A percentile compares a stretch with the other conserved stretches of the same genome.
These are phyloP conservation scores for Collybiopsis luxurians DNA, from an alignment of 768 basidiomycete genomes.

Conservation along the genomic window DNA sequence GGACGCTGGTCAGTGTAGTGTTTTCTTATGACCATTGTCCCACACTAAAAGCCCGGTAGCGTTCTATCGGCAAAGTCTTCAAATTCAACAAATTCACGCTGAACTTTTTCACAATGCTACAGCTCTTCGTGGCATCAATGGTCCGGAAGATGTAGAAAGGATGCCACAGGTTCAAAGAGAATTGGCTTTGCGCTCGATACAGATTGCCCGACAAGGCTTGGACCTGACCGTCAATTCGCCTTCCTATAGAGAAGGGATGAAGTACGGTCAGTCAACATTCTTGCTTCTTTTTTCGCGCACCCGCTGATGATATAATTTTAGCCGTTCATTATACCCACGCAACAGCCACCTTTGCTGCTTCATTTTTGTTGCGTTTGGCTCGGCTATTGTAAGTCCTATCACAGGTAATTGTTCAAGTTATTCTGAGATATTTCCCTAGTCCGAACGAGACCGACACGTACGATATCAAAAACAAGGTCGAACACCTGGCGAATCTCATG, in stretches of 20 bases:
- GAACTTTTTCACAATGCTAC: slow-evolving; percentile 84
- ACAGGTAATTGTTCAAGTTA: neutral
- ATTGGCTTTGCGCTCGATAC: slow-evolving; percentile 79
- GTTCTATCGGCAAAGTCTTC: slow-evolving; percentile 85
- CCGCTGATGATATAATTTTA: slow-evolving; percentile 22
- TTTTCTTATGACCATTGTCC: neutral
- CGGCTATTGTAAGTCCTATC: slow-evolving; percentile 72
- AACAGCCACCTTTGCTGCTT: slow-evolving; percentile 91
- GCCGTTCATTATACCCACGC: slow-evolving; percentile 92
- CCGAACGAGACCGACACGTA: slow-evolving; percentile 79
- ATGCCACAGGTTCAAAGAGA: slow-evolving; percentile 79
- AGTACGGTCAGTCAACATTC: slow-evolving; percentile 61
- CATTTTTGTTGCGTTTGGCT: slow-evolving; percentile 81
- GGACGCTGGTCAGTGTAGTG: slow-evolving; percentile 59
- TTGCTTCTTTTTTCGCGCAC: neutral
- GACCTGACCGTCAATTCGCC: slow-evolving; percentile 85
- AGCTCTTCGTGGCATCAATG: slow-evolving; percentile 77
- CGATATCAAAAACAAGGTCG: slow-evolving; percentile 74
- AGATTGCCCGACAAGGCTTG: slow-evolving; percentile 74
- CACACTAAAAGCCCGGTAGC: slow-evolving; percentile 33
- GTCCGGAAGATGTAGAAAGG: slow-evolving; percentile 80
- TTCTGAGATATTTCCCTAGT: slow-evolving; percentile 33
- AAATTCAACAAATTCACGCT: slow-evolving; percentile 88
- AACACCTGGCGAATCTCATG: slow-evolving; percentile 72
- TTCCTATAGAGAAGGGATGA: slow-evolving; percentile 88